phyloP scores from a whole-genome alignment of 2,329 filamentous ascomycete genomes.

The Sarocladium oryzae region DNA sequence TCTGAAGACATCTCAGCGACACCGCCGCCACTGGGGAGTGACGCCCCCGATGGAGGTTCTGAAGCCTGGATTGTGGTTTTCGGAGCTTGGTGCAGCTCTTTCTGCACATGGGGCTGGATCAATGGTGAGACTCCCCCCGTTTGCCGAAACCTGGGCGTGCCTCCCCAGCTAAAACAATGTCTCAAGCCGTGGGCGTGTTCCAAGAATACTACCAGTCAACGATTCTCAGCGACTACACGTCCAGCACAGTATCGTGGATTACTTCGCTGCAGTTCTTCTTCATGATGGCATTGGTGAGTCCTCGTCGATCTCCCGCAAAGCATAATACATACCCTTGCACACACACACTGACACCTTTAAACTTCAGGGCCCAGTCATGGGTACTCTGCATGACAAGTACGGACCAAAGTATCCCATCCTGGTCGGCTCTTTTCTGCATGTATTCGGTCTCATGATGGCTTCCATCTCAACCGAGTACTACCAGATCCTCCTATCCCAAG shows the following conservation, averaged over 20 bases:
- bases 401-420: constrained; percentile 30
- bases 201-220: constrained; percentile 51
- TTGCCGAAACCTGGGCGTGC: too few species aligned
- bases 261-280: constrained; percentile 49
- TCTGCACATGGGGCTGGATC: constrained; percentile 34
- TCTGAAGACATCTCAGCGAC: neutral
- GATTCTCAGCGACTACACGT: constrained; percentile 39
- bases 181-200: constrained; percentile 41
- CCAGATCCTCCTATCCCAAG: constrained; percentile 28
- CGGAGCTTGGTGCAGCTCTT: constrained; percentile 15
- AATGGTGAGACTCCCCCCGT: constrained; percentile 24
- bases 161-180: neutral
- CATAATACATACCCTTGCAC: neutral
- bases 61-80: constrained; percentile 39
- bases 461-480: constrained; percentile 33
- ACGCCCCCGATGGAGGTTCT: constrained; percentile 46
- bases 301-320: neutral
- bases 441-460: constrained; percentile 55
- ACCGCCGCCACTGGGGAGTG: neutral
- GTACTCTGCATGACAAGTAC: constrained; percentile 25
- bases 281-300: constrained; percentile 40
- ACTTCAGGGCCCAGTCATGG: constrained; percentile 24
- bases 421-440: constrained; percentile 36
- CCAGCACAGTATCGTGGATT: constrained; percentile 57
- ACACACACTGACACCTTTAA: too few species aligned